Evolutionary conservation across 2,329 filamentous ascomycete genomes (phyloP).

Genomic region (Aureobasidium vineae): DNA sequence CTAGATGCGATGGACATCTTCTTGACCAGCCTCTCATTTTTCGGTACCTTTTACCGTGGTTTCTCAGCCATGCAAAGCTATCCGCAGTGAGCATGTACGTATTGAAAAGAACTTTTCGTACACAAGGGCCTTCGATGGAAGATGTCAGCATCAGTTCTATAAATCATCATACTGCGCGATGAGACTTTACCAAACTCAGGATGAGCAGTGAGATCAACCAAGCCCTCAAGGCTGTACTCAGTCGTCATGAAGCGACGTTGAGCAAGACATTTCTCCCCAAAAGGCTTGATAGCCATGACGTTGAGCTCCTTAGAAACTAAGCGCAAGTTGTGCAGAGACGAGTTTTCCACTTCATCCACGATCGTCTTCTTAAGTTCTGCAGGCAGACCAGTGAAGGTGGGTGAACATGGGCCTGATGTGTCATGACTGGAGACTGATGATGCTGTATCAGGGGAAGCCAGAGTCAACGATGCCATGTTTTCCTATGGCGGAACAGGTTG

Average conservation of each 20-base stretch:
- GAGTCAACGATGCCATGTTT: too few relatives aligned
- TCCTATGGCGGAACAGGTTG: too few relatives aligned
- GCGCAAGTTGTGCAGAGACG: neutral
- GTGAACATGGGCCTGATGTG: too few relatives aligned
- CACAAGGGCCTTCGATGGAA: neutral
- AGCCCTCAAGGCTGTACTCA: neutral
- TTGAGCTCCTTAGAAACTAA: neutral
- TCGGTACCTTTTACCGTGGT: neutral
- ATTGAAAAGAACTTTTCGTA: neutral
- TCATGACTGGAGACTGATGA: too few relatives aligned
- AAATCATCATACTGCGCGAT: too few relatives aligned
- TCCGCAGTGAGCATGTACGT: neutral
- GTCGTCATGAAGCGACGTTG: neutral
- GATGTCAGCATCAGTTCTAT: neutral
- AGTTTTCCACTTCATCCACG: neutral
- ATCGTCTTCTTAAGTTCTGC: neutral
- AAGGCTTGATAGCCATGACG: neutral
- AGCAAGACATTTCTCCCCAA: conserved; percentile 1
- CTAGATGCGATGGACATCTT: too few relatives aligned
- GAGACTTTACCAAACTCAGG: neutral
- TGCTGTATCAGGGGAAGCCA: too few relatives aligned
- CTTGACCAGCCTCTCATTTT: too few relatives aligned
- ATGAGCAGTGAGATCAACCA: conserved; percentile 18
- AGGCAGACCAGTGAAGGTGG: neutral
- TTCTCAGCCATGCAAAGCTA: neutral